Base-by-base conservation (phyloP, 1,284 basidiomycete genomes). In the Cystobasidium slooffiae region DNA sequence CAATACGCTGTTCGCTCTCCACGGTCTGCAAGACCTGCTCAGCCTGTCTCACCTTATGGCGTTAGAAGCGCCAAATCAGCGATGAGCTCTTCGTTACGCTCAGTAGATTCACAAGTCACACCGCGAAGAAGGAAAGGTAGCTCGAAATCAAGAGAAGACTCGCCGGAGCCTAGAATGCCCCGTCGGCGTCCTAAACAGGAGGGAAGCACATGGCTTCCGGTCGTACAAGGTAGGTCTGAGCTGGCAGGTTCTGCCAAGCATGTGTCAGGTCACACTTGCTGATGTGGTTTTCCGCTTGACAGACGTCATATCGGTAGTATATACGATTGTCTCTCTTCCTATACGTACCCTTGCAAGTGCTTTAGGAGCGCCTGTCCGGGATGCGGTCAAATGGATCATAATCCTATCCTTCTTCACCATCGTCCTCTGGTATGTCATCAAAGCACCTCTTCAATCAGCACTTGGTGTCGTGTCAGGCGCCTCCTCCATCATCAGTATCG, bases 321-420 rank as follows among this genome's bases (percentile, higher is more conserved):
- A 43, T 44, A 24, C 8, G n/a, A 43, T 63, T 5, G 47, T 22
- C 16, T 46, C 61, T n/a, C 20, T 63, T 8, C 61, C 61, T 1
- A 31, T 63, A 63, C 18, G 44, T n/a, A 12, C 61, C 7, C 22
- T 63, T 22, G 47, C 24, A 24, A 63, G 14, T 12, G 47, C 47
- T 24, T 24, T 63, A 37, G 47, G 61, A 18, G 47, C 43, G 14
- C 61, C 61, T 22, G 12, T 63, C 1, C 61, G 47, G 24, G 61
- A 63, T 12, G 61, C 61, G n/a, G 43, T 51, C 43, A 63, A 63
- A n/a, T 63, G 61, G 61, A 47, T 63, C 14, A 47, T 63, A 9
- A 51, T 63, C 14, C 44, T 63, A 6, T 51, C 47, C 12, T 22
- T 47, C 10, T 51, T 63, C 44, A 49, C 47, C 8, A 14, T 4